Conservation (phyloP, 2,329 filamentous ascomycete genomes). For the Sordariomycetes sp. region DNA sequence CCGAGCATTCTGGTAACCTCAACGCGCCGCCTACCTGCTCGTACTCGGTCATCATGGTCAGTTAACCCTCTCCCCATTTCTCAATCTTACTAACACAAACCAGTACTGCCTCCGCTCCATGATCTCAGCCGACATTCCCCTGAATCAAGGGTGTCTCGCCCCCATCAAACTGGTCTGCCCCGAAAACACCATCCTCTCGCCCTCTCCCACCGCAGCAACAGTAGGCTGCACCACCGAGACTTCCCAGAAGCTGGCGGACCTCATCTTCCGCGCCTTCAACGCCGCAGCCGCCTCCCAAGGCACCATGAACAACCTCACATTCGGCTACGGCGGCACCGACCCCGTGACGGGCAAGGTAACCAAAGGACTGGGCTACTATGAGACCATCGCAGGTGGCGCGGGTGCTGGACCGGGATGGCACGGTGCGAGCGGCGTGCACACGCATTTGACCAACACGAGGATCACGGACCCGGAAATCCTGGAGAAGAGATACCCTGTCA, state of each 20-base stretch:
- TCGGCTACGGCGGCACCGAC: constrained; percentile 67
- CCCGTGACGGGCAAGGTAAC: constrained; percentile 36
- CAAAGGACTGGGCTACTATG: constrained; percentile 71
- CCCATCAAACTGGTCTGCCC: constrained; percentile 71
- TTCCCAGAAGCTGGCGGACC: constrained; percentile 71
- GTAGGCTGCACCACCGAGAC: constrained; percentile 80
- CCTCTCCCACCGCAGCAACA: constrained; percentile 68
- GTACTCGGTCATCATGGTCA: constrained; percentile 54
- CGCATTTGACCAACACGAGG: constrained; percentile 75
- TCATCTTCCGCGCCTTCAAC: constrained; percentile 70
- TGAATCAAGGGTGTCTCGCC: constrained; percentile 77
- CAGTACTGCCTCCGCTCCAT: constrained; percentile 70
- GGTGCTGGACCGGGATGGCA: constrained; percentile 66
- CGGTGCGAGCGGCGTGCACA: constrained; percentile 64
- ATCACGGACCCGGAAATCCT: constrained; percentile 74
- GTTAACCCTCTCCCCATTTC: not conserved
- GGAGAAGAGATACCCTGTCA: constrained; percentile 58
- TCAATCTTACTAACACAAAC: not conserved
- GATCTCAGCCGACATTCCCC: constrained; percentile 71
- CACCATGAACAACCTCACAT: constrained; percentile 78
- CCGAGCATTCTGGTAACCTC: constrained; percentile 20
- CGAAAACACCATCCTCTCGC: constrained; percentile 62
- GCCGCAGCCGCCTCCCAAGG: constrained; percentile 74
- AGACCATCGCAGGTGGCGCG: constrained; percentile 68
- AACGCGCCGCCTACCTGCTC: constrained; percentile 23